A percentile compares a stretch with the other conserved stretches of the same genome.
phyloP scores from a whole-genome alignment of 345 rosid species.

The Hirschfeldia incana region DNA sequence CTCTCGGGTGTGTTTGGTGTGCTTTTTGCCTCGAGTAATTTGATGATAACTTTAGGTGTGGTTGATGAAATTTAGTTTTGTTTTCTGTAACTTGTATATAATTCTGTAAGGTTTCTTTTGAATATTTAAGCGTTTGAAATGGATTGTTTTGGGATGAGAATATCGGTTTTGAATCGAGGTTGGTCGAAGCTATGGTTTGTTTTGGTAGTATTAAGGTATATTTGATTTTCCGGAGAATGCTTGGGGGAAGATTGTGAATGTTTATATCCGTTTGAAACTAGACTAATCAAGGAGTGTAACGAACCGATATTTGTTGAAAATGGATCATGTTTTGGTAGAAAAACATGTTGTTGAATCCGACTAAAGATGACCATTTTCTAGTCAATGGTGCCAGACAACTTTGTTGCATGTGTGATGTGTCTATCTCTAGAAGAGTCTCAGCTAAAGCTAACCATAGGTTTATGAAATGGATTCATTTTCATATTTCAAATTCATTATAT shows the following conservation, averaged over 20 bases:
- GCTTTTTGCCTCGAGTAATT: constrained; percentile 57
- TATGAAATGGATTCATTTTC: not conserved
- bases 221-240: constrained; percentile 24
- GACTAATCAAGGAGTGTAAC: constrained; percentile 36
- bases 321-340: not conserved
- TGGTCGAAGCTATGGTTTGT: constrained; percentile 59
- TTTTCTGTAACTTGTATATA: constrained; percentile 34
- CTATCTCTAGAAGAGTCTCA: not conserved
- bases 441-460: not conserved
- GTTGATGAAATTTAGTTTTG: constrained; percentile 18
- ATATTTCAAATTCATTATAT: not conserved
- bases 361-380: constrained; percentile 41
- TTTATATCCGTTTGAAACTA: constrained; percentile 28
- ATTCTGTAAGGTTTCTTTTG: constrained; percentile 53
- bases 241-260: not conserved
- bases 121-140: not conserved
- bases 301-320: not conserved
- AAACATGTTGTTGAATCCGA: constrained; percentile 17
- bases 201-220: constrained; percentile 48
- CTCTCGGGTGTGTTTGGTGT: constrained; percentile 52
- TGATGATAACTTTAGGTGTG: constrained; percentile 33
- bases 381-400: constrained; percentile 28
- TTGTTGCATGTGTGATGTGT: constrained; percentile 39
- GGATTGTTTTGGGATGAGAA: constrained; percentile 21
- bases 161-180: constrained; percentile 41